phyloP scores from a whole-genome alignment of 495 filamentous ascomycete genomes.

The Neurospora sp. region DNA sequence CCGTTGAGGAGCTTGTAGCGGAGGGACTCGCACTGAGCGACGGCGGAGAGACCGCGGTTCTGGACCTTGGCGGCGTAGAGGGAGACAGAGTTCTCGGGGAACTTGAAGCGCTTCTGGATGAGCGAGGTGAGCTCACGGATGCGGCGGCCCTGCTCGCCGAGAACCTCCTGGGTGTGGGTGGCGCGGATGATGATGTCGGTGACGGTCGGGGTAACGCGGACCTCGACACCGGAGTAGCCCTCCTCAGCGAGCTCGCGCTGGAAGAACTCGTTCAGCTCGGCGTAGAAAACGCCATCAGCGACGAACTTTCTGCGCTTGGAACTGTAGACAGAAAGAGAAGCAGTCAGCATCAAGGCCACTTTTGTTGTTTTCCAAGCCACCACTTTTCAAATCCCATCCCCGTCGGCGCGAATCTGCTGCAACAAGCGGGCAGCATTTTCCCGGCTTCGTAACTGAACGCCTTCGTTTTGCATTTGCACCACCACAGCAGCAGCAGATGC shows the following conservation, averaged over 20 bases:
- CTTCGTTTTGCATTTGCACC: not conserved
- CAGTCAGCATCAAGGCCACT: conserved; percentile 10
- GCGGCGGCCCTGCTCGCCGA: conserved; percentile 98
- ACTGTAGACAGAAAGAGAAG: conserved; percentile 30
- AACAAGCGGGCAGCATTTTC: not conserved
- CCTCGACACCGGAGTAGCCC: conserved; percentile 98
- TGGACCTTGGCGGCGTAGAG: conserved; percentile 99
- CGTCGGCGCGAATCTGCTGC: not conserved
- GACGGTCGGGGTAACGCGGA: conserved; percentile 98
- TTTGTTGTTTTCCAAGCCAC: not conserved
- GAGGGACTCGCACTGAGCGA: conserved; percentile 99
- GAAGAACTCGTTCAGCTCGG: conserved; percentile 99
- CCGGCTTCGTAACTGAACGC: not conserved
- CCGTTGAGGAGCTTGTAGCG: conserved; percentile 99
- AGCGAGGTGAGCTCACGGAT: conserved; percentile 99
- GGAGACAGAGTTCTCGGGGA: conserved; percentile 99
- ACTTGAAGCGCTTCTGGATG: conserved; percentile 99
- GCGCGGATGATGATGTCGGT: conserved; percentile 99
- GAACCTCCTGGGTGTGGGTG: conserved; percentile 99
- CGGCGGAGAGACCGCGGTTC: conserved; percentile 98
- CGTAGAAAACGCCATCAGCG: conserved; percentile 99
- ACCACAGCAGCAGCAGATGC: not conserved
- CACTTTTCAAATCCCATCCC: not conserved
- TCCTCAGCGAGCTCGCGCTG: conserved; percentile 99
- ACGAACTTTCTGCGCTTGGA: conserved; percentile 99